Evolutionary conservation across 148 eudicot species (phyloP).

Genomic region (Limonium bicolor): DNA sequence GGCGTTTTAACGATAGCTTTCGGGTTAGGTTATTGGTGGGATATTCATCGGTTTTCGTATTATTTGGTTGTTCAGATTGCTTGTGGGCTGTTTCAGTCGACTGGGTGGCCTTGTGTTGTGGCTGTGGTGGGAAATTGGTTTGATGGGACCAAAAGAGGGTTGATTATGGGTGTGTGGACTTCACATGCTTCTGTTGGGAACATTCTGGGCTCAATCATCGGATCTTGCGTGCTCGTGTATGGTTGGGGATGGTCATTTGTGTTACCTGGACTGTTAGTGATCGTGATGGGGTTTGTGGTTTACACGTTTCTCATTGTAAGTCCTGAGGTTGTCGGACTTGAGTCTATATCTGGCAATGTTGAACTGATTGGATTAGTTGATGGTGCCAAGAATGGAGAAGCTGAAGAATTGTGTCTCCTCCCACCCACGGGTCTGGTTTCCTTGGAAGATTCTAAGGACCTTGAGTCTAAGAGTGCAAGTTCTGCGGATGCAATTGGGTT

Average conservation of each 20-base stretch:
- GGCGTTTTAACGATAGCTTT: conserved; percentile 54
- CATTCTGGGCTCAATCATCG: conserved; percentile 72
- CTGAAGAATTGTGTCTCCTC: conserved; percentile 20
- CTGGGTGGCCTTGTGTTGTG: conserved; percentile 97
- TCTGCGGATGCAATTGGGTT: conserved; percentile 63
- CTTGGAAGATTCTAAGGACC: conserved; percentile 1
- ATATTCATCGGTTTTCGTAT: conserved; percentile 39
- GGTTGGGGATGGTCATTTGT: conserved; percentile 99
- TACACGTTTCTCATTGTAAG: conserved; percentile 59
- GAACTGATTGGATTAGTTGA: conserved; percentile 46
- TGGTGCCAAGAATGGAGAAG: conserved; percentile 25
- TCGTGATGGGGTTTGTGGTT: conserved; percentile 32
- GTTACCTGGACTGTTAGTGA: conserved; percentile 56
- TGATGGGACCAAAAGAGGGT: conserved; percentile 67
- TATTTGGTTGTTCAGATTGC: conserved; percentile 46
- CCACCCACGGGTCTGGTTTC: conserved; percentile 16
- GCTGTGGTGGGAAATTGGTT: conserved; percentile 87
- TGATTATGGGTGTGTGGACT: conserved; percentile 91
- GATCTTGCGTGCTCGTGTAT: conserved; percentile 50
- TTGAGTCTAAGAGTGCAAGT: not conserved
- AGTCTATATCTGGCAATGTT: conserved; percentile 22
- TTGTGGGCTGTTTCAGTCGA: conserved; percentile 81
- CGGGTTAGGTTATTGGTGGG: conserved; percentile 63
- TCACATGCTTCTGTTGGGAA: conserved; percentile 90
- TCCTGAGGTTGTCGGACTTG: conserved; percentile 48